Evolutionary conservation across 805 yeast genomes (phyloP).

Genomic region (Blastobotrys muscicola): DNA sequence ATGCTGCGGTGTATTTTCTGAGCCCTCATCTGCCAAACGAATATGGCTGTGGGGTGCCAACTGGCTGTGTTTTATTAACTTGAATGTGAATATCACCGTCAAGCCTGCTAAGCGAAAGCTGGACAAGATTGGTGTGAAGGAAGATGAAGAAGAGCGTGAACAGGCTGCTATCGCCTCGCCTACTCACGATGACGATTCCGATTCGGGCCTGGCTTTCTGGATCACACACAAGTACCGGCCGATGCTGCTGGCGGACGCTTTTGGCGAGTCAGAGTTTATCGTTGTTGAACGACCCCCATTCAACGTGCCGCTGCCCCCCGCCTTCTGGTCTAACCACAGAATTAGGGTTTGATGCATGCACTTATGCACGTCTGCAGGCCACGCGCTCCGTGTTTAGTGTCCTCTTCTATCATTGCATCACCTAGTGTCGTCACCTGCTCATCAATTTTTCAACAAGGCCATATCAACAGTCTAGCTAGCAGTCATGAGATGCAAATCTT

Average conservation of each 20-base stretch:
- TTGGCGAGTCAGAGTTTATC: conserved; percentile 49
- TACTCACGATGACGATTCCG: conserved; percentile 14
- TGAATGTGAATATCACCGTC: conserved; percentile 40
- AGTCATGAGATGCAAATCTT: too few species aligned
- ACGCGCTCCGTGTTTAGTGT: neutral
- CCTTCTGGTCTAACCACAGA: conserved; percentile 29
- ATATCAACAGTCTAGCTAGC: too few species aligned
- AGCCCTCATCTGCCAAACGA: conserved; percentile 32
- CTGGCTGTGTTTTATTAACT: conserved; percentile 72
- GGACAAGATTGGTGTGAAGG: conserved; percentile 33
- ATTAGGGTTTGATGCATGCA: conserved; percentile 9
- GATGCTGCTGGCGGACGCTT: conserved; percentile 48
- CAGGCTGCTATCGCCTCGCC: conserved; percentile 16
- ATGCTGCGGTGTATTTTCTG: conserved; percentile 61
- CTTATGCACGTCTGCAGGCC: too few species aligned
- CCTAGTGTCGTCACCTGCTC: neutral
- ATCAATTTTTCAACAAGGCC: too few species aligned
- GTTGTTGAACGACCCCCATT: conserved; percentile 70
- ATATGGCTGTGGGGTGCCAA: conserved; percentile 84
- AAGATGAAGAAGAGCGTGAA: neutral
- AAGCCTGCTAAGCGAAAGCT: conserved; percentile 33
- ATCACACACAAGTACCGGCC: conserved; percentile 68
- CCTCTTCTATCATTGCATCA: neutral
- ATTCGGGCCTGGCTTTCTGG: conserved; percentile 50
- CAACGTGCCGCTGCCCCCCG: conserved; percentile 32